Percentiles rank a stretch among this genome's conserved stretches.
Evolutionary conservation across 2,329 filamentous ascomycete species (phyloP).

Genomic region (Diaporthe vexans): DNA sequence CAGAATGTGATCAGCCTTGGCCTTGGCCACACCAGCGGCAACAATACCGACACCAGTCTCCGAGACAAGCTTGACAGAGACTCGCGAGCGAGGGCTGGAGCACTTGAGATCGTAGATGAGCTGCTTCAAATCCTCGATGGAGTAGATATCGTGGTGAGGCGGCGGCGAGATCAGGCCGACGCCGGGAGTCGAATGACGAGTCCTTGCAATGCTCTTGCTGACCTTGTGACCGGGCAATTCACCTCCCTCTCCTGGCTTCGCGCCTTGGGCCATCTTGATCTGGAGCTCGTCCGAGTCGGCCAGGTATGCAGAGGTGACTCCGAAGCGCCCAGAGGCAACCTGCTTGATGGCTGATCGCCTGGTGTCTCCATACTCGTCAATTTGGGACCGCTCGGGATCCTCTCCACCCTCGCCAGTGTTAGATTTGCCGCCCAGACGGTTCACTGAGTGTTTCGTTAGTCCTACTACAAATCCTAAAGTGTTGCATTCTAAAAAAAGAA

Average conservation of each 20-base stretch:
- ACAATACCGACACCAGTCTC: constrained; percentile 98
- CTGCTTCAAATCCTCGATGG: constrained; percentile 97
- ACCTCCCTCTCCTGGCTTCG: constrained; percentile 97
- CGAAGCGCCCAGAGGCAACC: constrained; percentile 94
- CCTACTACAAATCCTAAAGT: neutral
- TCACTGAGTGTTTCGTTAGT: constrained; percentile 78
- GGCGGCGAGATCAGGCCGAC: constrained; percentile 96
- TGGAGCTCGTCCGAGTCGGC: constrained; percentile 96
- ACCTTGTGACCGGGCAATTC: constrained; percentile 98
- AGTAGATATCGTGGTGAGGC: constrained; percentile 98
- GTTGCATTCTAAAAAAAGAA: neutral
- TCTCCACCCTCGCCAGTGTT: constrained; percentile 99
- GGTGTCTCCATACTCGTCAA: constrained; percentile 91
- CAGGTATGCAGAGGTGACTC: constrained; percentile 94
- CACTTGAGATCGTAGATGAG: constrained; percentile 98
- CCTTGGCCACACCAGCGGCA: constrained; percentile 96
- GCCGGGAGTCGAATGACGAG: constrained; percentile 94
- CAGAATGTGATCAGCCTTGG: constrained; percentile 95
- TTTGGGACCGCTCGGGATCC: constrained; percentile 89
- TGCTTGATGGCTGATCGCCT: constrained; percentile 99
- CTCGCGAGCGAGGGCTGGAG: constrained; percentile 89
- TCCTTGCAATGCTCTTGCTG: constrained; percentile 92
- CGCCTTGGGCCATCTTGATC: constrained; percentile 99
- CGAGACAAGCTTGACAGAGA: constrained; percentile 97
- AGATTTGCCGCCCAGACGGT: constrained; percentile 94